A percentile compares a stretch with the other conserved stretches of the same genome.
phyloP scores from a whole-genome alignment of 2,329 filamentous ascomycete species.

The Raffaelea arxii region DNA sequence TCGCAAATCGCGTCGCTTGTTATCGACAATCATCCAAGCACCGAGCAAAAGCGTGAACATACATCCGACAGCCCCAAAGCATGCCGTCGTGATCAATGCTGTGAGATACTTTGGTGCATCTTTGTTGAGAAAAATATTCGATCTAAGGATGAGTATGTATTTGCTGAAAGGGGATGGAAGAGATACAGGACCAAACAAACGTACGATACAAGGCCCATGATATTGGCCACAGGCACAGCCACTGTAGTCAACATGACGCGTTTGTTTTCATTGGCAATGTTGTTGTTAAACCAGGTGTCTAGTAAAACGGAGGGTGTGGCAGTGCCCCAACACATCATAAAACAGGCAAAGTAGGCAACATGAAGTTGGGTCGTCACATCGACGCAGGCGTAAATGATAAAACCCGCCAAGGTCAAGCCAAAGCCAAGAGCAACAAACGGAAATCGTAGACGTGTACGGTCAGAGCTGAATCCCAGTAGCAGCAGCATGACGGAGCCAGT shows the following conservation, averaged over 20 bases:
- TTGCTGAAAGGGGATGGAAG: too few species aligned
- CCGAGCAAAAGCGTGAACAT: too few species aligned
- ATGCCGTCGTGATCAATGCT: too few species aligned
- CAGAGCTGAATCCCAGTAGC: background rate
- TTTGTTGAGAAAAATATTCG: slow-evolving; percentile 46
- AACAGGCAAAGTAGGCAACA: slow-evolving; percentile 64
- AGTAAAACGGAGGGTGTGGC: slow-evolving; percentile 62
- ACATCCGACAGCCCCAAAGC: too few species aligned
- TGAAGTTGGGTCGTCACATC: slow-evolving; percentile 30
- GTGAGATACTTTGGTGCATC: slow-evolving; percentile 58
- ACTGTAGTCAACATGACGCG: slow-evolving; percentile 61
- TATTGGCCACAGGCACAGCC: slow-evolving; percentile 64
- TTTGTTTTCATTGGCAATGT: slow-evolving; percentile 65
- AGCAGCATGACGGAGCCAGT: slow-evolving; percentile 15
- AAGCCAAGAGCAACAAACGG: background rate
- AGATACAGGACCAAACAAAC: slow-evolving; percentile 58
- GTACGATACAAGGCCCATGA: slow-evolving; percentile 62
- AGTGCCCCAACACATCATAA: slow-evolving; percentile 76
- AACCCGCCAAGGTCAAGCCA: background rate
- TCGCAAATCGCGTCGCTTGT: too few species aligned
- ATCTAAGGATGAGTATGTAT: slow-evolving; percentile 56
- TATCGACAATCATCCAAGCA: too few species aligned
- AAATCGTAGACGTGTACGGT: background rate
- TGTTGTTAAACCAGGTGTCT: slow-evolving; percentile 64
- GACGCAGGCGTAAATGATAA: background rate